Evolutionary conservation across 1,284 basidiomycete genomes (phyloP).

Genomic region (Puccinia horiana): DNA sequence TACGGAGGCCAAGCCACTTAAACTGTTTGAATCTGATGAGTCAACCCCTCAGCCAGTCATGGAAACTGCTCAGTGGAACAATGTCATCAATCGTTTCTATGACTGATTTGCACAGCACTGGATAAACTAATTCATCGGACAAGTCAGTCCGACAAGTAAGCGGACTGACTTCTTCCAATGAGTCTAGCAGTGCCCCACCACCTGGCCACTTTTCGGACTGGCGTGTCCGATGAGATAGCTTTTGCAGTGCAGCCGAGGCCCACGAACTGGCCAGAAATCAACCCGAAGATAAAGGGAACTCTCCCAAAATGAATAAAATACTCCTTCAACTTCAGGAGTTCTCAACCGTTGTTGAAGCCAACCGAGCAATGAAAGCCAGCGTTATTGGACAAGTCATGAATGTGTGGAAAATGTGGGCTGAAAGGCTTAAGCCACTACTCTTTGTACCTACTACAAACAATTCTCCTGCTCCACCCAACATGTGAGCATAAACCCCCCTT

Average conservation of each 20-base stretch:
- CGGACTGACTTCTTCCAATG: too few relatives aligned
- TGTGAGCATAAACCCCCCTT: too few relatives aligned
- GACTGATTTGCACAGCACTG: background rate
- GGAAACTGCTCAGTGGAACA: background rate
- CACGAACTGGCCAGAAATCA: too few relatives aligned
- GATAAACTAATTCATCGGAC: too few relatives aligned
- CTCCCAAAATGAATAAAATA: background rate
- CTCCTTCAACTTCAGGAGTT: background rate
- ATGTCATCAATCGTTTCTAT: background rate
- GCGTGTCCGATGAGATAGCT: too few relatives aligned
- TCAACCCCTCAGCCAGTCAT: background rate
- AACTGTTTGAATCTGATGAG: too few relatives aligned
- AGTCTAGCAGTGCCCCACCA: too few relatives aligned
- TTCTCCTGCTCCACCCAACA: background rate
- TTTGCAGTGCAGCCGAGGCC: too few relatives aligned
- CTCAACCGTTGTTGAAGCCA: constrained; percentile 3
- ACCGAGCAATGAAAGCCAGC: background rate
- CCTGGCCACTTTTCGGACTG: too few relatives aligned
- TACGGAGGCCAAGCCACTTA: background rate
- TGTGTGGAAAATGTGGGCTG: constrained; percentile 22
- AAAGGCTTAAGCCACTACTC: constrained; percentile 16
- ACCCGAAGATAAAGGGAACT: background rate
- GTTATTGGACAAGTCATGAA: background rate
- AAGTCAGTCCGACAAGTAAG: too few relatives aligned
- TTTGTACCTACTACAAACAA: background rate